phyloP scores from a whole-genome alignment of 2,329 filamentous ascomycete genomes.

The Sclerotinia nivalis region DNA sequence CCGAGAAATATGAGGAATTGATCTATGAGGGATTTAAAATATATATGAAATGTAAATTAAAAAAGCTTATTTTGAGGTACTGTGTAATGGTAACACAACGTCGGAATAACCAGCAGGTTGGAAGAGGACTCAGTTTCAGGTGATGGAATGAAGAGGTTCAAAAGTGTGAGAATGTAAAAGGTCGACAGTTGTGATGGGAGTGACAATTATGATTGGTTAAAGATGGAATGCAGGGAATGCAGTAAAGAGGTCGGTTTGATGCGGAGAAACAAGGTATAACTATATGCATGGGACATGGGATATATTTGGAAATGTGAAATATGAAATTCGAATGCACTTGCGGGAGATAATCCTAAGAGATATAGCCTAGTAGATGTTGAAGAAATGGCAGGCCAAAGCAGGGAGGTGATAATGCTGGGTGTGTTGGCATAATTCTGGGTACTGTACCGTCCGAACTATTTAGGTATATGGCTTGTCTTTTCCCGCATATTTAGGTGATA shows the following conservation, averaged over 20 bases:
- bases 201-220: neutral
- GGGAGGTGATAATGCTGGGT: neutral
- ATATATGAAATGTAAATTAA: conserved; percentile 4
- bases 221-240: neutral
- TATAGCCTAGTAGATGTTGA: neutral
- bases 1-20: conserved; percentile 1
- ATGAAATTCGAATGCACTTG: neutral
- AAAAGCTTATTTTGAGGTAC: conserved; percentile 14
- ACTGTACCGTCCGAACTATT: neutral
- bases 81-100: conserved; percentile 2
- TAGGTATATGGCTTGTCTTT: neutral
- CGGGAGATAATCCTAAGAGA: neutral
- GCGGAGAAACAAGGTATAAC: neutral
- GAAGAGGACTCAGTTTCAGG: neutral
- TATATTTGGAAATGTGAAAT: neutral
- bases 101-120: neutral
- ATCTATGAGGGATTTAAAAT: conserved; percentile 19
- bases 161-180: neutral
- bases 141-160: neutral
- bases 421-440: conserved; percentile 8
- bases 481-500: neutral
- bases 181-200: conserved; percentile 5
- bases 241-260: neutral
- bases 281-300: neutral
- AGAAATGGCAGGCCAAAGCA: neutral